Percentiles rank a stretch among this genome's conserved stretches.
Evolutionary conservation across 352 stramenopile genomes (phyloP).

Genomic region (Pythium periplocum): DNA sequence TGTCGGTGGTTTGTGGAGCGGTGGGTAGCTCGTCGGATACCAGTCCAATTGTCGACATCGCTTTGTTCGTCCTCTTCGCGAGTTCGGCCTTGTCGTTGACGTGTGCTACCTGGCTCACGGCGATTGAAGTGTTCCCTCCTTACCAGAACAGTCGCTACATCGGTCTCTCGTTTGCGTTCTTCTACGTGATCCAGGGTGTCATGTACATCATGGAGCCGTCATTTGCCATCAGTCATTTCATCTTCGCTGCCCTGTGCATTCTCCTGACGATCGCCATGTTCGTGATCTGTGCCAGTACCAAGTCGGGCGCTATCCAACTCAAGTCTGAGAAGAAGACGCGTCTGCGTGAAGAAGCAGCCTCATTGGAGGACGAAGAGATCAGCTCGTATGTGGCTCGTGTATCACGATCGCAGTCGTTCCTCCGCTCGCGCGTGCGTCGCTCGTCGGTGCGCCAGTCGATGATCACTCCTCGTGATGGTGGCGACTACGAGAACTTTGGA

Average conservation of each 20-base stretch:
- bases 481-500: conserved; percentile 78
- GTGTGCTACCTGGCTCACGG: conserved; percentile 77
- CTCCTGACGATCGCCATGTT: conserved; percentile 78
- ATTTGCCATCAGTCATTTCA: conserved; percentile 71
- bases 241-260: conserved; percentile 62
- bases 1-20: conserved; percentile 57
- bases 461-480: conserved; percentile 44
- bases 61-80: conserved; percentile 63
- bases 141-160: conserved; percentile 72
- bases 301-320: conserved; percentile 78
- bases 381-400: conserved; percentile 41
- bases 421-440: conserved; percentile 60
- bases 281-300: conserved; percentile 68
- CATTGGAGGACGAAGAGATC: conserved; percentile 32
- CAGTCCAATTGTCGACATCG: conserved; percentile 38
- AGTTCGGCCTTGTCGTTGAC: conserved; percentile 65
- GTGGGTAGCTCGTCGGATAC: conserved; percentile 40
- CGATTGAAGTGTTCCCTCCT: conserved; percentile 80
- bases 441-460: conserved; percentile 51
- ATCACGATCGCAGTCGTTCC: conserved; percentile 76
- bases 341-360: conserved; percentile 40
- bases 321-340: conserved; percentile 81
- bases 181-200: conserved; percentile 65
- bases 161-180: conserved; percentile 63
- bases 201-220: conserved; percentile 61